phyloP scores from a whole-genome alignment of 257 asterid genomes.

The Solanum stenotomum region DNA sequence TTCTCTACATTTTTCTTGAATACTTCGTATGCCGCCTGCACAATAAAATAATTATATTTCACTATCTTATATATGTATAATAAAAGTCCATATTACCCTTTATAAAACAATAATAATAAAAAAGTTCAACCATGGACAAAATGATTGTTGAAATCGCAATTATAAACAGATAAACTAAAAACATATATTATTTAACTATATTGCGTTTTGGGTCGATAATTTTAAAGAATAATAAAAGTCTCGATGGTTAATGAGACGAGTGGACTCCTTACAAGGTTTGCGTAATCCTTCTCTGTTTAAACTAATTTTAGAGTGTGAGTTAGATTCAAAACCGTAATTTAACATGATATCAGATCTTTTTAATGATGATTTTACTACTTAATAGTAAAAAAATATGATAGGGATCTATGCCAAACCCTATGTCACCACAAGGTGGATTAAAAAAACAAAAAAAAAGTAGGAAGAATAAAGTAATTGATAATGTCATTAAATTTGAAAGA shows the following conservation, averaged over 20 bases:
- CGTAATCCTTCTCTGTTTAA: no score
- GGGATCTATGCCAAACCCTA: background rate
- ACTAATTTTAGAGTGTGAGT: fast-evolving
- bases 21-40: constrained; percentile 46
- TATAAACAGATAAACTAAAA: background rate
- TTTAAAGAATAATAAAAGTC: no score
- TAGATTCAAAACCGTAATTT: no score
- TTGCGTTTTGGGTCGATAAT: background rate
- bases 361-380: background rate
- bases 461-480: background rate
- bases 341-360: no score
- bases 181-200: background rate
- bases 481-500: background rate
- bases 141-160: background rate
- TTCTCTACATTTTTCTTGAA: constrained; percentile 76
- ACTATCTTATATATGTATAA: background rate
- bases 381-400: no score
- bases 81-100: background rate
- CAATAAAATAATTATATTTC: background rate
- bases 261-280: background rate
- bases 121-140: background rate
- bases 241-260: fast-evolving
- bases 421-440: background rate
- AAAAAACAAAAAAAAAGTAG: no score
- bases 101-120: background rate